Base-by-base conservation (phyloP, 371 early-diverging fungal species). In the Haplosporangium sp. region DNA sequence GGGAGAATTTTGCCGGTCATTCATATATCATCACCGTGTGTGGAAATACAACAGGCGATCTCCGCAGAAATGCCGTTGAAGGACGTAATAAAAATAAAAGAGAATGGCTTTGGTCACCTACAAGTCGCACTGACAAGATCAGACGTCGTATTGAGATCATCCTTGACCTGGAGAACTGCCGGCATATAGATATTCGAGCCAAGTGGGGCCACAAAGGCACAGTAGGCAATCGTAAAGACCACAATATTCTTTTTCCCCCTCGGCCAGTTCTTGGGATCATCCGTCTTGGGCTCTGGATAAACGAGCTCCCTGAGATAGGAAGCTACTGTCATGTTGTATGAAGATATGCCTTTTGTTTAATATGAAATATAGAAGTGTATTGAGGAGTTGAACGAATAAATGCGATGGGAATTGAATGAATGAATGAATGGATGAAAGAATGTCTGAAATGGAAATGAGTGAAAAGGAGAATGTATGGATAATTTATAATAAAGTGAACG, bases 161-260 rank as follows among this genome's bases (percentile, higher is more conserved):
- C 52, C 36, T 68, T 77, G 20, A 84, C 70, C 46, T 77, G 69
- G 7, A 68, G 1, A 6, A 84, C 55, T n/a, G 81, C 82, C 41
- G 84, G 84, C 84, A 84, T 77, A 55, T 84, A 84, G 18, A 84
- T 81, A 55, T 67, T 67, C 37, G 70, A 81, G 11, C 67, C 80
- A 16, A 84, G 59, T 0, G 81, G 81, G 0, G 75, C 79, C 4
- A 67, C 64, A 43, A 77, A 77, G 16, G 79, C 72, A 41, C 79
- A 77, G 21, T 77, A 77, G 18, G 69, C 77, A 18, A 84, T 74
- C 11, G 77, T 69, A 6, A 74, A 20, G 2, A 81, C 71, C 18
- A 82, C 81, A 9, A 57, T 67, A 51, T 81, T 75, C 50, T 82
- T 84, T 54, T 81, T 77, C 5, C 54, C 11, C n/a, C 42, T 50